A percentile compares a stretch with the other conserved stretches of the same genome.
These are phyloP conservation scores for Dendrocalamus latiflorus DNA, from an alignment of 202 grass and related monocot genomes.

Conservation along the genomic window DNA sequence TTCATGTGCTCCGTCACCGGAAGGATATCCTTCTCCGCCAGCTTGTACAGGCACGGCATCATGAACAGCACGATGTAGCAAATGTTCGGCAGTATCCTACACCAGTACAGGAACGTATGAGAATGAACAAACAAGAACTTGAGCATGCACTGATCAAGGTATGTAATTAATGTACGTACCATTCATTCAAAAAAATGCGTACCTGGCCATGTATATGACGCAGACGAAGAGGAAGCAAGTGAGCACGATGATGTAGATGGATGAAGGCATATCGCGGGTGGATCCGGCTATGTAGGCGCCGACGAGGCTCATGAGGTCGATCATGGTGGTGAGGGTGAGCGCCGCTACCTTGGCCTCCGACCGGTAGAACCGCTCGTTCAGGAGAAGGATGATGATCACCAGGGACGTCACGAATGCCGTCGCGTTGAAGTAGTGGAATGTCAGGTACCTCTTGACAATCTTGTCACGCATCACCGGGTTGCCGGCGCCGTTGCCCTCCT, in stretches of 20 bases:
- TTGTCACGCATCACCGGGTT: conserved; percentile 11
- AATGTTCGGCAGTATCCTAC: not conserved
- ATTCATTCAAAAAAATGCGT: too few species aligned
- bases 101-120: not conserved
- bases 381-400: conserved; percentile 39
- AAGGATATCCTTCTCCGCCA: not conserved
- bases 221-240: conserved; percentile 3
- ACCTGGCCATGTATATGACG: conserved; percentile 10
- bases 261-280: not conserved
- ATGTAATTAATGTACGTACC: not conserved
- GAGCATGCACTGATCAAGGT: not conserved
- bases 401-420: conserved; percentile 45
- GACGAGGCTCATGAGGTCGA: conserved; percentile 38
- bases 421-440: conserved; percentile 40
- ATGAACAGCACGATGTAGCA: not conserved
- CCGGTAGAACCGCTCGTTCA: conserved; percentile 30
- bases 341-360: not conserved
- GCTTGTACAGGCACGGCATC: not conserved
- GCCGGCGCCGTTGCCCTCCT: not conserved
- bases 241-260: conserved; percentile 40
- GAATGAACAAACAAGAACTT: not conserved
- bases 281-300: conserved; percentile 40
- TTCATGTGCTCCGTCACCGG: not conserved
- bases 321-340: conserved; percentile 19
- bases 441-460: not conserved